Base-by-base conservation (phyloP, 225 moss, liverwort and hornwort species). In the Asterella californica region DNA sequence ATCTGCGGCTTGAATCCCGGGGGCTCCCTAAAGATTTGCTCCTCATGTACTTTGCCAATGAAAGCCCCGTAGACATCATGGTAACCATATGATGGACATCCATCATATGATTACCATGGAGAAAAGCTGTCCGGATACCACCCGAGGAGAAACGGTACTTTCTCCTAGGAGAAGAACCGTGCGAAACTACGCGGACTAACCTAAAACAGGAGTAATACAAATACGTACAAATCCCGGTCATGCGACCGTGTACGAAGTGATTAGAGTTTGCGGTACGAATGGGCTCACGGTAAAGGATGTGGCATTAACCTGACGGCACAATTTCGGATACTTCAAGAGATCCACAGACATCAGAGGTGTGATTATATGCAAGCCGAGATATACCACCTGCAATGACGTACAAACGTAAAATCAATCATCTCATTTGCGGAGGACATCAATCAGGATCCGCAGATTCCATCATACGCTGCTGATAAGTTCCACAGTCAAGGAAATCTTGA, bases 281-380 rank as follows among this genome's bases (percentile, higher is more conserved):
- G 2, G 5, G 22, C 6, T 76, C 11, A 18, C 77, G 19, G 34
- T 79, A 52, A 82, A 74, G 45, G 66, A 74, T 67, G 45, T 57
- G 10, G 38, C 75, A 77, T 52, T 74, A 89, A 97, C 97, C 97
- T 99, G 95, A 72, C 95, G 99, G 90, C 99, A 99, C 25, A 99
- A 81, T 76, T 99, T 99, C 52, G 99, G 99, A 76, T 93, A 99
- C 82, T 99, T 99, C 61, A 99, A 88, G 49, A 99, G 91, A 72
- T 99, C 99, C 46, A 94, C 90, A 10, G 99, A 93, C 95, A 99
- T 92, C 63, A 99, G 93, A 2, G 99, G 99, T 24, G 95, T 99
- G 61, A 99, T 95, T 55, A 99, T 99, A 62, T 99, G 99, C 86
- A 99, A 87, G 37, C 99, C 99, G 80, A 99, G 86, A 79, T 99